phyloP scores from a whole-genome alignment of 768 basidiomycete genomes.

The Trametes cingulata region DNA sequence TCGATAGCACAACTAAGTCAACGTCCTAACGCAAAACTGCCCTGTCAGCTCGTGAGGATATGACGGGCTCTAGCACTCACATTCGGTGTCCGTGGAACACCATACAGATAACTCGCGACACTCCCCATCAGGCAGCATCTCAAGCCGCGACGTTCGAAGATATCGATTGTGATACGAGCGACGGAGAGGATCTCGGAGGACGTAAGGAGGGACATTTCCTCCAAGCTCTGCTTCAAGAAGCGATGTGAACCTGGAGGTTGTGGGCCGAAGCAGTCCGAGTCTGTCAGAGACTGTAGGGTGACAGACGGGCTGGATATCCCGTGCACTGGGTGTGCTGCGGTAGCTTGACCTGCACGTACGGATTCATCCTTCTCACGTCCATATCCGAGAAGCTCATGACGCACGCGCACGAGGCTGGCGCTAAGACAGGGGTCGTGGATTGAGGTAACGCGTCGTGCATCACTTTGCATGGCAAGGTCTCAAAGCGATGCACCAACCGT shows the following conservation, averaged over 20 bases:
- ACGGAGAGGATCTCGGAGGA: slow-evolving; percentile 16
- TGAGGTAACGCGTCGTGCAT: no score
- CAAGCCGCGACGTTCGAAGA: slow-evolving; percentile 21
- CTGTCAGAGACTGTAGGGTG: background rate
- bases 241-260: background rate
- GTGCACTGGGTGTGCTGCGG: background rate
- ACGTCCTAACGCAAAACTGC: slow-evolving; percentile 41
- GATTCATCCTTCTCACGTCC: background rate
- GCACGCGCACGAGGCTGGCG: no score
- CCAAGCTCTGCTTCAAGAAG: background rate
- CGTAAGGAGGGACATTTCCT: background rate
- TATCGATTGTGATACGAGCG: slow-evolving; percentile 14
- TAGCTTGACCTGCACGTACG: background rate
- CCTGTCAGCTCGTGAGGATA: no score
- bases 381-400: no score
- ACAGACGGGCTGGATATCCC: background rate
- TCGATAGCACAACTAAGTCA: slow-evolving; percentile 46
- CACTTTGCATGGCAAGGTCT: no score
- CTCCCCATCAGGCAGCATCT: slow-evolving; percentile 29
- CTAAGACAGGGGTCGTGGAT: no score
- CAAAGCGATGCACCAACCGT: no score
- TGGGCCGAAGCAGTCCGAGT: background rate
- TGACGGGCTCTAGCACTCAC: slow-evolving; percentile 6
- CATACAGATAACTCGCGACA: slow-evolving; percentile 25
- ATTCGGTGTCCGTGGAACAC: slow-evolving; percentile 24